A percentile compares a stretch with the other conserved stretches of the same genome.
These are phyloP conservation scores for Sugiyamaella boreocaroliniensis DNA, from an alignment of 805 yeast genomes.

Conservation along the genomic window DNA sequence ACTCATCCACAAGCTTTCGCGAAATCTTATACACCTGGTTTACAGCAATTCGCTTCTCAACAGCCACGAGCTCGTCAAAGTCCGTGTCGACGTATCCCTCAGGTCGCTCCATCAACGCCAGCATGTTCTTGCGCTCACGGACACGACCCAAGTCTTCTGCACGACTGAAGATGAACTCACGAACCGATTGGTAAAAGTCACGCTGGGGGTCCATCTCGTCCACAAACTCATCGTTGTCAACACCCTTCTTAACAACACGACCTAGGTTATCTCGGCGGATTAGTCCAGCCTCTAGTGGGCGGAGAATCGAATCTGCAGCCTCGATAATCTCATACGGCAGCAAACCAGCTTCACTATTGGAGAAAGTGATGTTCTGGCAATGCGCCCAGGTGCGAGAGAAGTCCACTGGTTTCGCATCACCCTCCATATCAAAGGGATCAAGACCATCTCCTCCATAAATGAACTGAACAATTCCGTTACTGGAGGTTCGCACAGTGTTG, in stretches of 20 bases:
- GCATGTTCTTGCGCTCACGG: constrained; percentile 49
- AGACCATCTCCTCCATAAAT: constrained; percentile 98
- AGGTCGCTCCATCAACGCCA: constrained; percentile 39
- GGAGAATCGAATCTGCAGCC: constrained; percentile 48
- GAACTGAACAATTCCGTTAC: constrained; percentile 95
- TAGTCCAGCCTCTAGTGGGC: constrained; percentile 54
- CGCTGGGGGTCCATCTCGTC: constrained; percentile 88
- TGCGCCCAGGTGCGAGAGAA: constrained; percentile 94
- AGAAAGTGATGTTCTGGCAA: constrained; percentile 64
- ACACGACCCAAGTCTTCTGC: constrained; percentile 50
- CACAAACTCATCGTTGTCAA: constrained; percentile 49
- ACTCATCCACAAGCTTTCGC: constrained; percentile 49
- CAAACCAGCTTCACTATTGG: constrained; percentile 45
- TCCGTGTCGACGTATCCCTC: constrained; percentile 29
- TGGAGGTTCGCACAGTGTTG: constrained; percentile 87
- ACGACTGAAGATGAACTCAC: constrained; percentile 54
- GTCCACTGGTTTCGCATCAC: constrained; percentile 94
- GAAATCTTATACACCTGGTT: constrained; percentile 51
- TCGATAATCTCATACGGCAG: constrained; percentile 63
- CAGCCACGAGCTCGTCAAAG: constrained; percentile 25
- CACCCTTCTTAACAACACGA: constrained; percentile 32
- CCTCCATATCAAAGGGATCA: constrained; percentile 99
- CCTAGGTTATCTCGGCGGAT: constrained; percentile 73
- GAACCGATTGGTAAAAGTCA: constrained; percentile 69
- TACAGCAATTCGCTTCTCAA: constrained; percentile 24